phyloP scores from a whole-genome alignment of 2,329 filamentous ascomycete species.

The Xylariaceae sp. region DNA sequence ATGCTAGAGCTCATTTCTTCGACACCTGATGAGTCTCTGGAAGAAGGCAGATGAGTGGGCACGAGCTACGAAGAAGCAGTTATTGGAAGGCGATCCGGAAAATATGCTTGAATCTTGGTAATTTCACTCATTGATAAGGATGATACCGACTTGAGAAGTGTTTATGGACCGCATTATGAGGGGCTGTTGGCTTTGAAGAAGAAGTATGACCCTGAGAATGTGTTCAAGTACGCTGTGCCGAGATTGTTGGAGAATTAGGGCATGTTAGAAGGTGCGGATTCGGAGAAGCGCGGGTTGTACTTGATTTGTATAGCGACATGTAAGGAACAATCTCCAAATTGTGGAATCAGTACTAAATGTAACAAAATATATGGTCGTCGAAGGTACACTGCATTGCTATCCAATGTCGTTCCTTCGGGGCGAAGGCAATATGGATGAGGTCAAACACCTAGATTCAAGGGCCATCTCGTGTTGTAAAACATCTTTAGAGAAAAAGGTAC shows the following conservation, averaged over 20 bases:
- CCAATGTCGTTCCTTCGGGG: too few species aligned
- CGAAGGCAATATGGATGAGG: too few species aligned
- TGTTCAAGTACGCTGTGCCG: slow-evolving; percentile 28
- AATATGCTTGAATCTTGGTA: slow-evolving; percentile 18
- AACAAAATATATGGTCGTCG: too few species aligned
- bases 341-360: too few species aligned
- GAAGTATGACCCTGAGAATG: slow-evolving; percentile 34
- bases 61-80: background rate
- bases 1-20: background rate
- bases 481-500: too few species aligned
- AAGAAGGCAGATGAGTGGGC: background rate
- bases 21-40: background rate
- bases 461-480: too few species aligned
- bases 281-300: too few species aligned
- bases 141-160: slow-evolving; percentile 24
- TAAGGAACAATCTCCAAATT: too few species aligned
- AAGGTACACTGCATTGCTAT: too few species aligned
- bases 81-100: background rate
- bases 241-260: slow-evolving; percentile 1
- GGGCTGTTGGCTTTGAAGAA: slow-evolving; percentile 17
- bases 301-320: too few species aligned
- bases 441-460: too few species aligned
- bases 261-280: too few species aligned
- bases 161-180: slow-evolving; percentile 29
- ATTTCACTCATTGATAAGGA: slow-evolving; percentile 30